Base-by-base conservation (phyloP, 164 flowering plant species). In the Sextonia rubra region DNA sequence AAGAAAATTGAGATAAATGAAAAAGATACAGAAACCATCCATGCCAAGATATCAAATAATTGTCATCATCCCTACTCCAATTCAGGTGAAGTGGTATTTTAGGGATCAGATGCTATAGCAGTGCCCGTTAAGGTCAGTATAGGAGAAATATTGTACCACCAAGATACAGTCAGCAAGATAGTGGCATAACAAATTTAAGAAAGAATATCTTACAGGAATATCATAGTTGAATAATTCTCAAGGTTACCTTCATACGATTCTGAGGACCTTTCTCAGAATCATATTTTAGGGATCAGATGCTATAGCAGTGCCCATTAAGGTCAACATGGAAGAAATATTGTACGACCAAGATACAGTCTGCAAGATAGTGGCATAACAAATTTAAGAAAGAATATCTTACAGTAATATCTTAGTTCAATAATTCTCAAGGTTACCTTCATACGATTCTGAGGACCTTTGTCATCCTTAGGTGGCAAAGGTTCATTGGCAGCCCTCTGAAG, bases 231-330 rank as follows among this genome's bases (percentile, higher is more conserved):
- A 60, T 60, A 22, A 22, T 60, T 5, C 26, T 60, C 27, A 18
- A 68, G 69, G 84, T 76, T 66, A 91, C 98, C 91, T 92, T 92
- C 4, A 87, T 90, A 63, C 98, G 97, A 76, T 89, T 94, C 68
- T 94, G 98, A 73, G 97, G 97, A 77, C 94, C 97, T 78, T 94
- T 94, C 49, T 90, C 98, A 47, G n/a, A n/a, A n/a, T n/a, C n/a
- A n/a, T 17, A 52, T 52, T 52, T 14, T 14, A 3, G 20, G 14
- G 24, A 22, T 25, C 25, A 22, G 27, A 24, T 25, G 27, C 12
- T 12, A 61, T 12, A 22, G 24, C 17, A 61, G 27, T 22, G 27
- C 27, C 64, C 64, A 18, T 17, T 52, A 52, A 52, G 58, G 17
- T 0, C n/a, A 17, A 20, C 14, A 52, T 52, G 12, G 58, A 4